Conservation (phyloP, 768 basidiomycete genomes). For the Trichaptum fuscoviolaceum region DNA sequence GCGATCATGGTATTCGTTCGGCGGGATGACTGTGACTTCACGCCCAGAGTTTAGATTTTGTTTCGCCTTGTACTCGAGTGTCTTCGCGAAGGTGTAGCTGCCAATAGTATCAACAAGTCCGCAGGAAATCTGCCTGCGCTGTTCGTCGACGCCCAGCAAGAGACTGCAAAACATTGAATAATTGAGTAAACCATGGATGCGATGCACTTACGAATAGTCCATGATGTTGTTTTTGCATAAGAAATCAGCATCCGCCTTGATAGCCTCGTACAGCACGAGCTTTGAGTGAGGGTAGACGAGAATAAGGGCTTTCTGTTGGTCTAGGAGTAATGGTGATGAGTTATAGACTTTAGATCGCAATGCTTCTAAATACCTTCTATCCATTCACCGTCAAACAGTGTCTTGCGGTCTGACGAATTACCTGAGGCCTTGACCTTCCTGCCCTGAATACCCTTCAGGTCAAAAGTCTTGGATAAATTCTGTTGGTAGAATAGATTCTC, state of each 20-base stretch:
- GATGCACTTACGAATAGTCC: constrained; percentile 71
- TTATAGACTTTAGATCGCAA: neutral
- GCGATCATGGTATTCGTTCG: constrained; percentile 72
- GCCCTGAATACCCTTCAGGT: constrained; percentile 80
- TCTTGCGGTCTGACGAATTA: constrained; percentile 39
- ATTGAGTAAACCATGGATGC: neutral
- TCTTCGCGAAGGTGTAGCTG: constrained; percentile 85
- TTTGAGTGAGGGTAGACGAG: constrained; percentile 72
- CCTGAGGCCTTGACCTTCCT: constrained; percentile 55
- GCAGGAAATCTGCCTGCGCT: constrained; percentile 62
- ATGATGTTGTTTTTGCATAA: constrained; percentile 73
- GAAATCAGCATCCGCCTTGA: constrained; percentile 33
- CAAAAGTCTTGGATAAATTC: constrained; percentile 65
- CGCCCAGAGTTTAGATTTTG: constrained; percentile 65
- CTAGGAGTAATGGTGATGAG: constrained; percentile 25
- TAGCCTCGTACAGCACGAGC: constrained; percentile 50
- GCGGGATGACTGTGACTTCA: constrained; percentile 77
- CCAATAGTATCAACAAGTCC: constrained; percentile 85
- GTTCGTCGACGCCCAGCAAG: constrained; percentile 66
- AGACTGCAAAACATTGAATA: constrained; percentile 37
- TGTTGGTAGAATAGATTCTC: constrained; percentile 77
- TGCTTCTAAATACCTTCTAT: constrained; percentile 51
- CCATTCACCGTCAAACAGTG: constrained; percentile 81
- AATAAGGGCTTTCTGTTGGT: constrained; percentile 59
- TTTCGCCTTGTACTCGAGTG: constrained; percentile 82